These are phyloP conservation scores for Globisporangium alternatum DNA, from an alignment of 352 stramenopile species.

Conservation along the genomic window DNA sequence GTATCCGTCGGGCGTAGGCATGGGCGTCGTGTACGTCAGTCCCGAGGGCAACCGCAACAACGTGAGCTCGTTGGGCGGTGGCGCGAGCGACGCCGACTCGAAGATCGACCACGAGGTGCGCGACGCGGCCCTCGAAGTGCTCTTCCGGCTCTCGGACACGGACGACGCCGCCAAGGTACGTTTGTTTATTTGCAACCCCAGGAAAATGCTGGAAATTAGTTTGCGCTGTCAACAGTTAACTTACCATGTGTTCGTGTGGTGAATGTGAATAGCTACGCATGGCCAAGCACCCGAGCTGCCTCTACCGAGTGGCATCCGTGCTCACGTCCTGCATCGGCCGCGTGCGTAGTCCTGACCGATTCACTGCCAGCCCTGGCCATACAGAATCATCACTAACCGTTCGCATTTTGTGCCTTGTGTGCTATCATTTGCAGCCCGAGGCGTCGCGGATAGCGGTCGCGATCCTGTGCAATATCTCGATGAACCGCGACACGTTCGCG, in stretches of 20 bases:
- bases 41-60: conserved; percentile 56
- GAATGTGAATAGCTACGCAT: conserved; percentile 42
- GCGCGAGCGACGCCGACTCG: conserved; percentile 32
- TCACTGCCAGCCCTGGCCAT: background rate
- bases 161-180: conserved; percentile 55
- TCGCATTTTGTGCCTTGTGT: background rate
- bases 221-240: background rate
- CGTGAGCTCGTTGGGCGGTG: conserved; percentile 16
- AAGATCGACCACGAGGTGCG: conserved; percentile 78
- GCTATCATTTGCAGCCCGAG: conserved; percentile 43
- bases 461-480: conserved; percentile 70
- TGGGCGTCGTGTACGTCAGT: conserved; percentile 79
- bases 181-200: background rate
- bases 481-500: conserved; percentile 71
- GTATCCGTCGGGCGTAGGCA: conserved; percentile 58
- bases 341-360: conserved; percentile 27
- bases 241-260: background rate
- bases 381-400: background rate
- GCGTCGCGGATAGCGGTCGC: conserved; percentile 70
- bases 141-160: conserved; percentile 67
- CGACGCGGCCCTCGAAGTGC: conserved; percentile 66
- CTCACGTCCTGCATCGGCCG: conserved; percentile 70
- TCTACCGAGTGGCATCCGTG: conserved; percentile 45
- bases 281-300: conserved; percentile 62
- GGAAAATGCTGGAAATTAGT: background rate